These are phyloP conservation scores for Aspergillus proliferans DNA, from an alignment of 2,329 filamentous ascomycete genomes.

Conservation along the genomic window DNA sequence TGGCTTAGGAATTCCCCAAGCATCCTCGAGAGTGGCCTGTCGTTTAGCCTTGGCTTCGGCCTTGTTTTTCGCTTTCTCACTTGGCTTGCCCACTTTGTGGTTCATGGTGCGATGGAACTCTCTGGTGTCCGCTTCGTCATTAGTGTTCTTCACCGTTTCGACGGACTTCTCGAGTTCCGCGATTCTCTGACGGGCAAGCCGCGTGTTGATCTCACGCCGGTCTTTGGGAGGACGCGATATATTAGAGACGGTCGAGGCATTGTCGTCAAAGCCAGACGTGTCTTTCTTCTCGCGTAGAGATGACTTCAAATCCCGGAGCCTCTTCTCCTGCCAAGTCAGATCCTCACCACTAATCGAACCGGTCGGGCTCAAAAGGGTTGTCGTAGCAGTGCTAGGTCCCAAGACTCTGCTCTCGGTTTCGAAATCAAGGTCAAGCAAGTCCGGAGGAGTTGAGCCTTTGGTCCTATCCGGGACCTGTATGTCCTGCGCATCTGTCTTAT, in stretches of 20 bases:
- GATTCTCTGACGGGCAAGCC: conserved; percentile 3
- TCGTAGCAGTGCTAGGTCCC: background rate
- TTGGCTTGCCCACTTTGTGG: conserved; percentile 19
- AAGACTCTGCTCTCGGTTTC: background rate
- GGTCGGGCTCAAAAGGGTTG: background rate
- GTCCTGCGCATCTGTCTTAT: no score
- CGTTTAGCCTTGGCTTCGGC: conserved; percentile 14
- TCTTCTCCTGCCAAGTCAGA: background rate
- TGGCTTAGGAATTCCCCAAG: conserved; percentile 17
- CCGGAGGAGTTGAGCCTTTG: background rate
- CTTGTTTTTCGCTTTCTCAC: conserved; percentile 12
- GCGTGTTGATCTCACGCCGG: background rate
- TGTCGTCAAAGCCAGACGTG: background rate
- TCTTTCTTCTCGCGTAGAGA: background rate
- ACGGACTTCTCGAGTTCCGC: conserved; percentile 8
- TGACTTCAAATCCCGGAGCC: background rate
- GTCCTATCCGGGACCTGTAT: no score
- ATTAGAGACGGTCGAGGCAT: background rate
- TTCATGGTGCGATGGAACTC: conserved; percentile 24
- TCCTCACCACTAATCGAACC: background rate
- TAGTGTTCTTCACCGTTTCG: conserved; percentile 1
- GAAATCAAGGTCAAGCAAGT: background rate
- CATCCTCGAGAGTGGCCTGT: conserved; percentile 24
- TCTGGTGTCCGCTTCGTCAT: conserved; percentile 17
- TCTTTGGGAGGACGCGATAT: background rate